Evolutionary conservation across 495 filamentous ascomycete species (phyloP).

Genomic region (Viridothelium virens): DNA sequence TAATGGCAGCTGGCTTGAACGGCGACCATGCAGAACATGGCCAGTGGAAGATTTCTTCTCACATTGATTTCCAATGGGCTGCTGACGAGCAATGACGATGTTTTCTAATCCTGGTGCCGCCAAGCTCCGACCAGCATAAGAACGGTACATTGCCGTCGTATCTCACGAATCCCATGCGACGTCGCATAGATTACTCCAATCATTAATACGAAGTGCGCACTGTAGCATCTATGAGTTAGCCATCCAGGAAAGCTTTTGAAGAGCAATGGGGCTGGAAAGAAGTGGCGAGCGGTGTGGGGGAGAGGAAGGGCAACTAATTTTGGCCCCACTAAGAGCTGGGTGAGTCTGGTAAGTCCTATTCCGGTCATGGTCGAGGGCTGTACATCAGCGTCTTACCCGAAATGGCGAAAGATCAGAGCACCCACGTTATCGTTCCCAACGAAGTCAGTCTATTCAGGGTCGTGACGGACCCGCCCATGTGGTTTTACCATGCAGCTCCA

Average conservation of each 20-base stretch:
- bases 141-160: not conserved
- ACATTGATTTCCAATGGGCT: not conserved
- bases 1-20: not conserved
- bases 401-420: not conserved
- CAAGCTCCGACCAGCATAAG: not conserved
- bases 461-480: too few relatives aligned
- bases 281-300: not conserved
- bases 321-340: not conserved
- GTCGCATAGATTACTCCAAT: not conserved
- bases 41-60: not conserved
- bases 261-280: not conserved
- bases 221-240: not conserved
- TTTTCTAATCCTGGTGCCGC: not conserved
- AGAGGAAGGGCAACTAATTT: not conserved
- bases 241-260: constrained; percentile 1
- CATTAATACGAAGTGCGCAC: not conserved
- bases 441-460: too few relatives aligned
- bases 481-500: not conserved
- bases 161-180: not conserved
- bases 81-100: not conserved
- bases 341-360: too few relatives aligned
- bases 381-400: not conserved
- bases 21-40: not conserved
- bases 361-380: not conserved
- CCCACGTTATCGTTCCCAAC: not conserved